These are phyloP conservation scores for Senecio squalidus DNA, from an alignment of 140 eudicot species.

Conservation along the genomic window DNA sequence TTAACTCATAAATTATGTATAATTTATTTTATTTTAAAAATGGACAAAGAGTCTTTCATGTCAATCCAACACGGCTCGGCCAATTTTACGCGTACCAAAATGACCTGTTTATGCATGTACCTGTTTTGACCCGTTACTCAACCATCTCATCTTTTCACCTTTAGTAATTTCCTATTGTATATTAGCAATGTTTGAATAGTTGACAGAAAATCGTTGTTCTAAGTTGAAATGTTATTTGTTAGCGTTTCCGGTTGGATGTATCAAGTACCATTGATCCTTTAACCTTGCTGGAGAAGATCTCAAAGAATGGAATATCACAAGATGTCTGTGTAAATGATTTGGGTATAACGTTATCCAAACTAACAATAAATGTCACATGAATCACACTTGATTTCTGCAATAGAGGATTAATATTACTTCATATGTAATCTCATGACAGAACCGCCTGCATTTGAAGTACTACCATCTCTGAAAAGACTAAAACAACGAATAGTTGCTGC, in stretches of 20 bases:
- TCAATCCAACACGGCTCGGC: too few relatives aligned
- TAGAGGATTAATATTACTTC: conserved; percentile 4
- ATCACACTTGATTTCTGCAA: not conserved
- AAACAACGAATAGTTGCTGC: conserved; percentile 85
- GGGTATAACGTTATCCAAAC: conserved; percentile 45
- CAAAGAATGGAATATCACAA: conserved; percentile 83
- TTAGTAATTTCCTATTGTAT: not conserved
- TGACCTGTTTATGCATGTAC: too few relatives aligned
- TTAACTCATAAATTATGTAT: too few relatives aligned
- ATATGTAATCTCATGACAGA: conserved; percentile 35
- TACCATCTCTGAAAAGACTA: conserved; percentile 80
- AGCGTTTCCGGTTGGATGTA: conserved; percentile 68
- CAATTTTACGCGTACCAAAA: too few relatives aligned
- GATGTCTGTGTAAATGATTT: conserved; percentile 95
- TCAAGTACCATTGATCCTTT: conserved; percentile 72
- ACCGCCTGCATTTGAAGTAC: conserved; percentile 94
- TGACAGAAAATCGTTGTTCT: conserved; percentile 1
- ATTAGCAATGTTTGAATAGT: not conserved
- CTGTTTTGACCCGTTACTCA: not conserved
- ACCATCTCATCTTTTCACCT: not conserved
- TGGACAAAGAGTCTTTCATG: too few relatives aligned
- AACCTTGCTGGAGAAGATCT: conserved; percentile 76
- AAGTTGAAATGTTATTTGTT: conserved; percentile 17
- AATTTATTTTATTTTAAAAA: too few relatives aligned
- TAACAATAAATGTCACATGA: conserved; percentile 2